Percentiles rank a stretch among this genome's conserved stretches.
These are phyloP conservation scores for Colletotrichum sp. DNA, from an alignment of 2,329 filamentous ascomycete genomes.

Conservation along the genomic window DNA sequence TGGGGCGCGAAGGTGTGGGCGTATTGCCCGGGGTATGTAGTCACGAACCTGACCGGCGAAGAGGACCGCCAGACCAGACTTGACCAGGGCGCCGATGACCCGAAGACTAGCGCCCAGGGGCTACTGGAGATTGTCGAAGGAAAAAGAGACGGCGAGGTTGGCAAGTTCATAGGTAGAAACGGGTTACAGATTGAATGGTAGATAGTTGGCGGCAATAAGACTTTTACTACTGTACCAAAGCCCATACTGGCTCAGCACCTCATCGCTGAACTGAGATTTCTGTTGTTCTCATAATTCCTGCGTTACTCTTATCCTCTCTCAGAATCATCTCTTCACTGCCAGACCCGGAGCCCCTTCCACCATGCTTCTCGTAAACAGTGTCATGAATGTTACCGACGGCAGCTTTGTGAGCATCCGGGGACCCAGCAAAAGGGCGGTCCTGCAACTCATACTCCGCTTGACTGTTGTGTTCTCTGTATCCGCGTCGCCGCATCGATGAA, in stretches of 20 bases:
- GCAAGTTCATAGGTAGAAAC: conserved; percentile 22
- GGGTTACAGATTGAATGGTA: neutral
- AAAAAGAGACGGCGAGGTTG: conserved; percentile 30
- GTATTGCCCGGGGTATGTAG: conserved; percentile 37
- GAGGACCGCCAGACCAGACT: conserved; percentile 28
- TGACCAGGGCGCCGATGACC: conserved; percentile 28
- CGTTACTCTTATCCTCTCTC: neutral
- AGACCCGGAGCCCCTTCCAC: neutral
- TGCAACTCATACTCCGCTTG: neutral
- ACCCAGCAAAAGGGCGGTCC: neutral
- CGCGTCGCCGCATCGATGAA: neutral
- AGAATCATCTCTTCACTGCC: conserved; percentile 9
- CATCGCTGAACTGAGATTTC: neutral
- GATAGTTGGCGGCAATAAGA: fast-evolving
- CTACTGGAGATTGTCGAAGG: conserved; percentile 31
- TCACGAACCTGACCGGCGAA: conserved; percentile 35
- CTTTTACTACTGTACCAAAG: fast-evolving
- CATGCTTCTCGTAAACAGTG: neutral
- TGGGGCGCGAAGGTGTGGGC: conserved; percentile 36
- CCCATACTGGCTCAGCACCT: fast-evolving
- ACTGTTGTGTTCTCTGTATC: neutral
- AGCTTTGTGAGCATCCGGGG: neutral
- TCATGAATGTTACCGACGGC: neutral
- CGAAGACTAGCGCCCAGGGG: conserved; percentile 29
- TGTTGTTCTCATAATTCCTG: neutral